Evolutionary conservation across 306 rosid species (phyloP).

Genomic region (Leucaena leucocephala): DNA sequence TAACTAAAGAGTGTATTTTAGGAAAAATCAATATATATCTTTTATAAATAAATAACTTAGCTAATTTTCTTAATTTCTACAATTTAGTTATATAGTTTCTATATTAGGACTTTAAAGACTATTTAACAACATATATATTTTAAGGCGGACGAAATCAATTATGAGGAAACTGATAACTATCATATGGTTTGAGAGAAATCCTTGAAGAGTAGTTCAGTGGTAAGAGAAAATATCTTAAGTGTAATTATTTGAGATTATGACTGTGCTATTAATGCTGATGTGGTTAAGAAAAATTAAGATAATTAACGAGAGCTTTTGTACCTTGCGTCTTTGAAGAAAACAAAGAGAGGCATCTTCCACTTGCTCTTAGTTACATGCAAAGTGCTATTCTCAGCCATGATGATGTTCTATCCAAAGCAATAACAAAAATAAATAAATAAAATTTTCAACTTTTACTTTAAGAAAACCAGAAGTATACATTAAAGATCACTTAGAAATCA

Average conservation of each 20-base stretch:
- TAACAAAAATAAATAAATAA: neutral
- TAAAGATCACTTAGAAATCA: too few relatives aligned
- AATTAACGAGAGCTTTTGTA: slow-evolving; percentile 16
- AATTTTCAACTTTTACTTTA: neutral
- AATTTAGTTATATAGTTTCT: too few relatives aligned
- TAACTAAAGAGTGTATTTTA: too few relatives aligned
- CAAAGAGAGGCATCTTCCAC: slow-evolving; percentile 60
- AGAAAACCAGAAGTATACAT: neutral
- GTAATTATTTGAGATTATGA: neutral
- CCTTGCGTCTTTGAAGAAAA: slow-evolving; percentile 86
- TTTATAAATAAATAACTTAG: too few relatives aligned
- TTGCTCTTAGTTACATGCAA: slow-evolving; percentile 33
- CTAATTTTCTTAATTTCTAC: too few relatives aligned
- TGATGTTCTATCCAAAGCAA: slow-evolving; percentile 15
- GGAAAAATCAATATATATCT: too few relatives aligned
- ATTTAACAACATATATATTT: neutral
- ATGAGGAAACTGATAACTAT: neutral
- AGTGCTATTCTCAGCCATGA: slow-evolving; percentile 49
- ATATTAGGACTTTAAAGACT: too few relatives aligned
- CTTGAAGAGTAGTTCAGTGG: neutral
- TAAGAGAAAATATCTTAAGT: neutral
- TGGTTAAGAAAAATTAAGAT: neutral
- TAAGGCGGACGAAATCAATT: neutral
- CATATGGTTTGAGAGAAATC: neutral
- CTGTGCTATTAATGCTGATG: neutral